Evolutionary conservation across 208 protist genomes (phyloP), one percentile per base, ranked within the genome.

Genomic region (Crithidia brevicula): DNA sequence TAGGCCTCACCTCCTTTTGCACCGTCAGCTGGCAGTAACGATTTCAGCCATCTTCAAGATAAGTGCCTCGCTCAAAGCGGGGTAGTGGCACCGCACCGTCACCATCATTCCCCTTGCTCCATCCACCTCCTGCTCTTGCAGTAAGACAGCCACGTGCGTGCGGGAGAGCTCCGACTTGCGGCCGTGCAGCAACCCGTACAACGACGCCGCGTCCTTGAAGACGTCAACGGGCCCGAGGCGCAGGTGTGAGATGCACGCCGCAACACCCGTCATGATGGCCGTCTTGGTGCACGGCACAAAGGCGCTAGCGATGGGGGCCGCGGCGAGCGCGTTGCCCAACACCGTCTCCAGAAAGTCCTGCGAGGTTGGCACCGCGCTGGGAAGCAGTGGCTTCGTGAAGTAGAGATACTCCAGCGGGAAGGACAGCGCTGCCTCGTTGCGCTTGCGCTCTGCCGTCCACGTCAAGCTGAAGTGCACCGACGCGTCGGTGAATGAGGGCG

Each of bases 131-230:
- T 75, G 71, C 53, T 91, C 82, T 20, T 76, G 77, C 30, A 94
- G 74, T 25, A 95, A 63, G 20, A 91, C 78, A 0, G 86, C 86
- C 10, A 96, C 79, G 63, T 92, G 85, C 9, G 75, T 71, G 20
- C 38, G 46, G 9, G 71, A 38, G 20, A 50, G 50, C 18, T 81
- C 51, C 2, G 80, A 82, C 74, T 89, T 94, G 13, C 82, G 76
- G 8, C 72, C 61, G 20, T 91, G 83, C 38, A 95, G 30, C 28
- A 84, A 31, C 23, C 90, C 86, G 45, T 89, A 77, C 27, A 93
- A 74, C 4, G 83, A 83, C 4, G 74, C 68, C 13, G 74, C 74
- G 65, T 95, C 87, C 42, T 82, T 89, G 70, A 92, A 89, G 1
- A 91, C 65, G 13, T 95, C 90, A 10, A 95, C 77, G 8, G 75